These are phyloP conservation scores for Mycena indigotica DNA, from an alignment of 768 basidiomycete species.

Conservation along the genomic window DNA sequence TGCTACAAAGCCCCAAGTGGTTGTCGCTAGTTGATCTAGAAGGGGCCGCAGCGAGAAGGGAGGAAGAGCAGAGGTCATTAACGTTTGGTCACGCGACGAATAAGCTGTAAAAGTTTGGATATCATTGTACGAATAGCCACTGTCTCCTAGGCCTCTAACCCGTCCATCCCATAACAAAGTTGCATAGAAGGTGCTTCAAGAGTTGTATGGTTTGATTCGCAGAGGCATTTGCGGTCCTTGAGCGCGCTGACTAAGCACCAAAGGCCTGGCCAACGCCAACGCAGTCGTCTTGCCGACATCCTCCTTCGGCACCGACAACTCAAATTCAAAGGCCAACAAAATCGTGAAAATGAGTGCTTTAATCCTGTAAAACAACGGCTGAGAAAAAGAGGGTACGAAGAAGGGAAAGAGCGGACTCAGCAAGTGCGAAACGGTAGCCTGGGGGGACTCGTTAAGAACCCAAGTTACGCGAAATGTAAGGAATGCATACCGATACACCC, in stretches of 20 bases:
- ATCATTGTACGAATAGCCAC: too few relatives aligned
- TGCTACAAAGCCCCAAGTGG: slow-evolving; percentile 22
- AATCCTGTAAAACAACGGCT: slow-evolving; percentile 18
- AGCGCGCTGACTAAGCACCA: slow-evolving; percentile 16
- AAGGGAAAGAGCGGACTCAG: slow-evolving; percentile 36
- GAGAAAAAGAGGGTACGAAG: too few relatives aligned
- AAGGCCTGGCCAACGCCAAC: slow-evolving; percentile 15
- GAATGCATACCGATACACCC: slow-evolving; percentile 39
- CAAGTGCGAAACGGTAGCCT: slow-evolving; percentile 43
- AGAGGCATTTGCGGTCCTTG: slow-evolving; percentile 1
- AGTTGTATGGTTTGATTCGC: background rate
- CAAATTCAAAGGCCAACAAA: slow-evolving; percentile 25
- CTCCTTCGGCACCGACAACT: slow-evolving; percentile 22
- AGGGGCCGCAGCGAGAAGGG: slow-evolving; percentile 7
- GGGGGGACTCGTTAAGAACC: too few relatives aligned
- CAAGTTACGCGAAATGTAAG: too few relatives aligned
- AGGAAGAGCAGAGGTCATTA: slow-evolving; percentile 20
- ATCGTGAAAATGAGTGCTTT: slow-evolving; percentile 29
- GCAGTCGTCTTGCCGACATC: slow-evolving; percentile 16
- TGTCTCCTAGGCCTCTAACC: too few relatives aligned
- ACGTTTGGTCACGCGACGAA: too few relatives aligned
- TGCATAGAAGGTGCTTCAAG: too few relatives aligned
- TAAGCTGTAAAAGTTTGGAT: too few relatives aligned
- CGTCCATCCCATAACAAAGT: too few relatives aligned
- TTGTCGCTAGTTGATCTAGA: slow-evolving; percentile 9